These are phyloP conservation scores for Aspergillus steynii DNA, from an alignment of 495 filamentous ascomycete genomes.

Conservation along the genomic window DNA sequence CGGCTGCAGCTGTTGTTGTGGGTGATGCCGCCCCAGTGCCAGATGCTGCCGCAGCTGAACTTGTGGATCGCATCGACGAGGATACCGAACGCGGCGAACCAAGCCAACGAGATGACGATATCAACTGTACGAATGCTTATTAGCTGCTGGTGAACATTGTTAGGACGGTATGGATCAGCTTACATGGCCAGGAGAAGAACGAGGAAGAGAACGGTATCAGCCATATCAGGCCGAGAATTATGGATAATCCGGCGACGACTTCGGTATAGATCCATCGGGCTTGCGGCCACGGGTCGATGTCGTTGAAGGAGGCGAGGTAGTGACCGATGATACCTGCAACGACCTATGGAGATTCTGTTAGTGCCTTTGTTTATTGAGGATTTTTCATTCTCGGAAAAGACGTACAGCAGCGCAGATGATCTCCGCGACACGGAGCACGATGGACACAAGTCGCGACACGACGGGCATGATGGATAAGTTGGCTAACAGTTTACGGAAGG, in stretches of 20 bases:
- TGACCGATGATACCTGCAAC: constrained; percentile 59
- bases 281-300: constrained; percentile 38
- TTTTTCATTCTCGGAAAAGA: neutral
- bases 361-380: neutral
- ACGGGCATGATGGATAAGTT: constrained; percentile 40
- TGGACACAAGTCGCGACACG: constrained; percentile 51
- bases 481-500: neutral
- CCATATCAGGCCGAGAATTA: constrained; percentile 54
- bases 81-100: constrained; percentile 66
- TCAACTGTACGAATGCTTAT: constrained; percentile 42
- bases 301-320: constrained; percentile 44
- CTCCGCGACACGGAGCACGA: constrained; percentile 48
- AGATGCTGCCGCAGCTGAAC: constrained; percentile 56
- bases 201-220: constrained; percentile 53
- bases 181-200: constrained; percentile 48
- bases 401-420: constrained; percentile 44
- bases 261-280: constrained; percentile 61
- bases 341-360: constrained; percentile 30
- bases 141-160: neutral
- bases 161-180: constrained; percentile 11
- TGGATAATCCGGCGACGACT: constrained; percentile 56
- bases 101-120: constrained; percentile 57
- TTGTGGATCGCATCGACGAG: constrained; percentile 54
- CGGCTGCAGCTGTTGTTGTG: constrained; percentile 48
- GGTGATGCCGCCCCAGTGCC: constrained; percentile 45